Evolutionary conservation across 2,329 filamentous ascomycete species (phyloP).

Genomic region (Cadophora sp.): DNA sequence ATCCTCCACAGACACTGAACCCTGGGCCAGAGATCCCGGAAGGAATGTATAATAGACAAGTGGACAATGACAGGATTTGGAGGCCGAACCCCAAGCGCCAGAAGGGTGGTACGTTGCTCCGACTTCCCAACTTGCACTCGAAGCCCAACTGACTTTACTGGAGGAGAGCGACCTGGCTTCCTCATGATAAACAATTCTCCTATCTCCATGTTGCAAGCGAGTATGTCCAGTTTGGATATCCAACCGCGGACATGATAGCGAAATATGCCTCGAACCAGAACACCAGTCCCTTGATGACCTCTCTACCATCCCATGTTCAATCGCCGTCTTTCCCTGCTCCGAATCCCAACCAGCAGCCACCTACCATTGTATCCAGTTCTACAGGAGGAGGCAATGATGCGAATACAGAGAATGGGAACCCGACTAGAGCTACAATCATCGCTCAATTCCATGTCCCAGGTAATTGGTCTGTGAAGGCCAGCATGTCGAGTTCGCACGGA

Average conservation of each 20-base stretch:
- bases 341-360: not conserved
- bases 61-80: too few relatives aligned
- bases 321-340: not conserved
- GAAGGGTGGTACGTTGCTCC: not conserved
- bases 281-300: too few relatives aligned
- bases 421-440: not conserved
- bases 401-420: not conserved
- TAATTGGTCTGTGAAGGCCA: conserved; percentile 14
- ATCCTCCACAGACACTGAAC: not conserved
- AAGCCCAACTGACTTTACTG: too few relatives aligned
- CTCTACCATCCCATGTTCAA: not conserved
- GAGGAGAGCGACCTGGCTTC: conserved; percentile 6
- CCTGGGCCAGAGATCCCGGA: too few relatives aligned
- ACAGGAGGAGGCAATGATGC: not conserved
- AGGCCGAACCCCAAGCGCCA: not conserved
- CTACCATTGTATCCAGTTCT: not conserved
- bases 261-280: not conserved
- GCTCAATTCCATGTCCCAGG: not conserved
- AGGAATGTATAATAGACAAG: too few relatives aligned
- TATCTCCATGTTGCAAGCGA: conserved; percentile 4
- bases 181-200: conserved; percentile 2
- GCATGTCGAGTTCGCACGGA: conserved; percentile 7
- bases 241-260: not conserved
- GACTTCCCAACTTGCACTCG: too few relatives aligned
- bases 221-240: conserved; percentile 3